phyloP scores from a whole-genome alignment of 1,139 yeast genomes.

The Taphrina flavorubra region DNA sequence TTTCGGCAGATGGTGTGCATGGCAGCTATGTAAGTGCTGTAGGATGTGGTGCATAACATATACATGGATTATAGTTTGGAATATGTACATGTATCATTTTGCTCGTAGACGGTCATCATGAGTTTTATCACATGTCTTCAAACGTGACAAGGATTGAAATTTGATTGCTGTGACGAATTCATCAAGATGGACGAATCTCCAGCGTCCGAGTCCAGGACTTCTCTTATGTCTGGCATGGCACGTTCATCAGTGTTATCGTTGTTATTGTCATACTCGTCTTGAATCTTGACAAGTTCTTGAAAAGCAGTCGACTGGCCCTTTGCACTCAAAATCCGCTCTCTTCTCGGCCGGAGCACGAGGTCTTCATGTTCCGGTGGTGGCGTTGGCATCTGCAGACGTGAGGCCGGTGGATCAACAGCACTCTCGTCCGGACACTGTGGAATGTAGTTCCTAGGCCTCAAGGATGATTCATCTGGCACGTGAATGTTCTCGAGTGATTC shows the following conservation, averaged over 20 bases:
- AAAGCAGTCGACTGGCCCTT: neutral
- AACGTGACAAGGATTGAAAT: neutral
- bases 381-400: constrained; percentile 6
- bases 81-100: neutral
- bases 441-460: neutral
- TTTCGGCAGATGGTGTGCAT: too few species aligned
- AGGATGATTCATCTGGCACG: neutral
- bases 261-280: neutral
- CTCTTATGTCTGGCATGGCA: neutral
- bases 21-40: neutral
- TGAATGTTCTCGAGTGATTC: neutral
- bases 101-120: neutral
- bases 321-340: neutral
- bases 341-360: constrained; percentile 3
- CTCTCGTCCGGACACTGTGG: neutral
- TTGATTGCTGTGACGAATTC: neutral
- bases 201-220: constrained; percentile 3
- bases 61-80: neutral
- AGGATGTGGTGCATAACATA: neutral
- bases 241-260: too few species aligned
- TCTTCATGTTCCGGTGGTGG: constrained; percentile 11
- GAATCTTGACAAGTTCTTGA: constrained; percentile 1
- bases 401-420: neutral
- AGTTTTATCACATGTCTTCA: neutral
- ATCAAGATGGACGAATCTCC: neutral